Percentiles rank a stretch among this genome's conserved stretches.
Conservation (phyloP, 2,329 filamentous ascomycete genomes). For the Fusarium illudens region DNA sequence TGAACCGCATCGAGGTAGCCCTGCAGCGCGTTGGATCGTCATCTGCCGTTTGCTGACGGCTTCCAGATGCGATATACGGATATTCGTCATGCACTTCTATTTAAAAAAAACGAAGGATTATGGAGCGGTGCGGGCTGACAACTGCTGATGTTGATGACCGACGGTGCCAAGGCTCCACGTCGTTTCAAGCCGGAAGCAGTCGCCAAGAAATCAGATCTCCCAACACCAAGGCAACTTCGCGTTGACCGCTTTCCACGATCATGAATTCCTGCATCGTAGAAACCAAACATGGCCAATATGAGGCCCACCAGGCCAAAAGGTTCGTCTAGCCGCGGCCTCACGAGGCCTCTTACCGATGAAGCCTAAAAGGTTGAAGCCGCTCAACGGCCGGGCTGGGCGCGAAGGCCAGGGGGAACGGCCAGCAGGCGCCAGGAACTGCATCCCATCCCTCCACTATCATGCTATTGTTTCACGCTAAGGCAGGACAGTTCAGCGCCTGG, state of each 20-base stretch:
- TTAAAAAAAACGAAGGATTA: neutral
- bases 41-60: neutral
- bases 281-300: neutral
- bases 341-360: slow-evolving; percentile 1
- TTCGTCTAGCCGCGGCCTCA: neutral
- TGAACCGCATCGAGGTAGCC: neutral
- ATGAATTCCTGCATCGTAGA: neutral
- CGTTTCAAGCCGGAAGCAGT: neutral
- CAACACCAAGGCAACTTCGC: neutral
- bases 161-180: neutral
- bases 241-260: neutral
- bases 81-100: neutral
- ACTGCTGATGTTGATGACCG: neutral
- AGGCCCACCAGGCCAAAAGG: neutral
- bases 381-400: neutral
- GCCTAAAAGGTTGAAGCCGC: neutral
- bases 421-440: slow-evolving; percentile 1
- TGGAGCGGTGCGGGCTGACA: neutral
- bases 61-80: neutral
- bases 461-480: slow-evolving; percentile 36
- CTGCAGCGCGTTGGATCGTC: neutral
- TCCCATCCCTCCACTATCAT: neutral
- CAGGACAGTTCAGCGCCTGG: slow-evolving; percentile 5
- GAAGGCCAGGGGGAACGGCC: neutral
- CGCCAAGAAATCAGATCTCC: neutral